Conservation (phyloP, 192 early-diverging fungal species). For the Neocallimastix lanati region DNA sequence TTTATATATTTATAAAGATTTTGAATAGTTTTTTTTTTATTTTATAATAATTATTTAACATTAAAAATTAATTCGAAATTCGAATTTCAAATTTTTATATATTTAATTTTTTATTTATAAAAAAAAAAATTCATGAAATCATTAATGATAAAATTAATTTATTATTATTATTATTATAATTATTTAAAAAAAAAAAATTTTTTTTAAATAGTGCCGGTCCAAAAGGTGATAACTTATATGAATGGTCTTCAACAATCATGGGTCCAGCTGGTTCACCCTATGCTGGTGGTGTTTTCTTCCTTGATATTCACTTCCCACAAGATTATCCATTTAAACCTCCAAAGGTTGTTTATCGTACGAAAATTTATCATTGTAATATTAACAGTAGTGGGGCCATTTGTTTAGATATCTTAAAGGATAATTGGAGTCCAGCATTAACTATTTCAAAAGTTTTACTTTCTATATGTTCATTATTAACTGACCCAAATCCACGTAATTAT, state of each 20-base stretch:
- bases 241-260: constrained; percentile 87
- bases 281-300: constrained; percentile 69
- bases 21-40: no score
- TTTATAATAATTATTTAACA: no score
- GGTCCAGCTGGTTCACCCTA: constrained; percentile 83
- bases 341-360: constrained; percentile 75
- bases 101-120: no score
- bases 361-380: constrained; percentile 96
- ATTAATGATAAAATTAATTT: no score
- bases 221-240: constrained; percentile 87
- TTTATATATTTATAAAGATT: no score
- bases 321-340: constrained; percentile 95
- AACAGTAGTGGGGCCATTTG: constrained; percentile 80
- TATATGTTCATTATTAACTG: constrained; percentile 80
- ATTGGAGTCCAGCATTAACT: constrained; percentile 90
- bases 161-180: no score
- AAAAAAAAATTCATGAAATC: no score
- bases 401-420: constrained; percentile 89
- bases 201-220: constrained; percentile 57
- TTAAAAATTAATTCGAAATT: no score
- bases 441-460: constrained; percentile 92
- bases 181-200: neutral
- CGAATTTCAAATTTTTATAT: no score
- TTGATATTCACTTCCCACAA: constrained; percentile 79
- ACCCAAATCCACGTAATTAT: constrained; percentile 73